Evolutionary conservation across 2,329 filamentous ascomycete species (phyloP), one percentile per base, ranked within the genome.

Genomic region (Aspergillus sp.): DNA sequence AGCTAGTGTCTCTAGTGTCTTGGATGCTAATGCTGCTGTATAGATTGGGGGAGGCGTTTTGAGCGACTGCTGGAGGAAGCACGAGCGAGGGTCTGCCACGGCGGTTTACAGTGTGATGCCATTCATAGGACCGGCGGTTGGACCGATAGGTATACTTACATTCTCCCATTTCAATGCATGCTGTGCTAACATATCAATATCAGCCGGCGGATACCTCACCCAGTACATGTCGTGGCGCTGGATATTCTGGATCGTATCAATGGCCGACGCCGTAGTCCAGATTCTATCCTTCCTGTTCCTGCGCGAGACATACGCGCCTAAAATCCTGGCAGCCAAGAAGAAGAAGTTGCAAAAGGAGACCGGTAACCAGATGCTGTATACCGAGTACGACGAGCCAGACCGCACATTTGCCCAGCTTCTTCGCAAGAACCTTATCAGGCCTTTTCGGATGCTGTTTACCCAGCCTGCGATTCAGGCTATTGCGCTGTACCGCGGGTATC

Each of bases 161-260:
- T 15, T 12, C 9, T 19, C 21, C 23, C 21, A 21, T 21, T 21
- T 4, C 21, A 21, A 21, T 21, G 21, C 21, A 21, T 3, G 21
- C 21, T 21, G 21, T 48, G 37, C 21, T 27, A 17, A 51, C 27
- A 27, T 2, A 12, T 8, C 19, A 46, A 27, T 2, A 12, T 8
- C 19, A 46, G 80, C 81, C 0, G 87, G 86, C 5, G 86, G 84
- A 0, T 89, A 86, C 66, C 84, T 90, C 23, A 79, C 85, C 0
- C 74, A 87, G 63, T 59, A 82, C 77, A 83, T 80, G 7, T 85
- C 81, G 0, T 91, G 89, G 89, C 81, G 87, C 40, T 91, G 89
- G 89, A 83, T 84, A 11, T 91, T 91, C 75, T 90, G 82, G 73
- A 79, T 84, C 0, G 87, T 85, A 0, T 84, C 85, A 1, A 86